Base-by-base conservation (phyloP, 305 asterid genomes). In the Fraxinus velutina region DNA sequence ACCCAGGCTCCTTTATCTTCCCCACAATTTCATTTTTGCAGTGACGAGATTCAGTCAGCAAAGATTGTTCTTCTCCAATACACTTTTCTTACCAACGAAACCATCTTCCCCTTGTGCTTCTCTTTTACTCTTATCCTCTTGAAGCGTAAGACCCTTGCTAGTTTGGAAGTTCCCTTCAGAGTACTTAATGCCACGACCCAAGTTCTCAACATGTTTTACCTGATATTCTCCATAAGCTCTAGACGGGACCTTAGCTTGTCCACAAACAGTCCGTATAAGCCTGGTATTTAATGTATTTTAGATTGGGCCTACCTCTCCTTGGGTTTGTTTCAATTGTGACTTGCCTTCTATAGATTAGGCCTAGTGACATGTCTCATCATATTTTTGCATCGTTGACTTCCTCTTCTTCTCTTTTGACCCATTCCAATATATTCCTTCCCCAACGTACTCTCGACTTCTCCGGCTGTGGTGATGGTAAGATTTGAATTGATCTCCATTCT, bases 111-210 rank as follows among this genome's bases (percentile, higher is more conserved):
- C 86, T 64, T 42, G 90, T 76, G 83, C 81, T 73, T 80, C 94
- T 36, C 81, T 72, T 75, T 83, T 83, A 79, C 52, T 68, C 81
- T 82, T 87, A 15, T 85, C 90, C 78, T 86, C 91, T 84, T 84
- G 91, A n/a, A 83, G 32, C 78, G 83, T 78, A 81, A 81, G 87
- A 70, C 89, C 88, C 73, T 89, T 95, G 71, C 75, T 82, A 84
- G 75, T 70, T 84, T 86, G 91, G 75, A 79, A 81, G 89, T 79
- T 83, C 80, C 87, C 92, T 75, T 88, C 94, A 81, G 94, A 78
- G 75, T 79, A 83, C 85, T 88, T 91, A 85, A 55, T 87, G 75
- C 88, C 84, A 79, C 52, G 89, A 74, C 86, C 92, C 78, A 85
- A 76, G 76, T 80, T 82, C 80, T 90, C 92, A 3, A 75, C 75